These are phyloP conservation scores for Cystoisospora suis DNA, from an alignment of 169 alveolate species.

Conservation along the genomic window DNA sequence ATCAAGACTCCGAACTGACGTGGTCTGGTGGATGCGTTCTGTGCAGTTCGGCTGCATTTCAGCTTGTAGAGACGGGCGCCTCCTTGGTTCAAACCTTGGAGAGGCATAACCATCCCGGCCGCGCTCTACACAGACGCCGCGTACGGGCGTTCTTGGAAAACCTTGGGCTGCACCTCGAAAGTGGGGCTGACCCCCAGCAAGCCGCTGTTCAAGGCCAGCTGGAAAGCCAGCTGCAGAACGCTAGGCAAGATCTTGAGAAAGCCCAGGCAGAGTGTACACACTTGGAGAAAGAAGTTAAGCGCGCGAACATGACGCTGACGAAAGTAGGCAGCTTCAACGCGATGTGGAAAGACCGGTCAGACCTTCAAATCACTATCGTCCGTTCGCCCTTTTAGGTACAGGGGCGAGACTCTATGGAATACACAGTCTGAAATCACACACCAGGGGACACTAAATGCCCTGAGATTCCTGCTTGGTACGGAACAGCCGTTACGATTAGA, in stretches of 20 bases:
- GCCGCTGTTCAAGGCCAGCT: neutral
- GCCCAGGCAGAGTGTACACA: neutral
- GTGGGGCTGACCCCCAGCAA: neutral
- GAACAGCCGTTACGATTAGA: too few species aligned
- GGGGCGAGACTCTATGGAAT: too few species aligned
- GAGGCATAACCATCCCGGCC: neutral
- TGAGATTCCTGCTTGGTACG: too few species aligned
- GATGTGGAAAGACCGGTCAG: too few species aligned
- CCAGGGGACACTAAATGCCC: too few species aligned
- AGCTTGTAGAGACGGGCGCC: neutral
- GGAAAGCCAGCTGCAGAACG: neutral
- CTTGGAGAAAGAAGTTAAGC: neutral
- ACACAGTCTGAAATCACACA: too few species aligned
- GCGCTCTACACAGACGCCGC: neutral
- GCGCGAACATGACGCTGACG: neutral
- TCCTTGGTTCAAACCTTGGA: neutral
- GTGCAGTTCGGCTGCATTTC: conserved; percentile 6
- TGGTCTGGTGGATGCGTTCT: neutral
- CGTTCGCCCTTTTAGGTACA: too few species aligned
- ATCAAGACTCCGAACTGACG: too few species aligned
- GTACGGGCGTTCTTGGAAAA: neutral
- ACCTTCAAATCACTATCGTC: too few species aligned
- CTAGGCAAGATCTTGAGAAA: neutral
- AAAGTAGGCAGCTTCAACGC: conserved; percentile 11
- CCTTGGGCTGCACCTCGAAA: conserved; percentile 4